Evolutionary conservation across 495 filamentous ascomycete species (phyloP).

Genomic region (Penicillium cataractarum): DNA sequence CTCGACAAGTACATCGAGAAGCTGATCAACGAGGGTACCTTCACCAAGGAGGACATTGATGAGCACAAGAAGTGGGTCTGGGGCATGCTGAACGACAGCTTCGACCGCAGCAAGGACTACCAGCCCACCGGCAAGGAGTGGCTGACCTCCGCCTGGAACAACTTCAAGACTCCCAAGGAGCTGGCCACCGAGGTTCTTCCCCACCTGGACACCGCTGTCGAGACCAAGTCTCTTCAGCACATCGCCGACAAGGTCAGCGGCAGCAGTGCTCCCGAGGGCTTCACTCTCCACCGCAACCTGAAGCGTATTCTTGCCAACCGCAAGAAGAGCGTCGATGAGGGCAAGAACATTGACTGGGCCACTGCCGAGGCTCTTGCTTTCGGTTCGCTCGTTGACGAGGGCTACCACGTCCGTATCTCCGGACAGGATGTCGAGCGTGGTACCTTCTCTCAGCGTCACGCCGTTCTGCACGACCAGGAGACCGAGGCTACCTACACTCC

Average conservation of each 20-base stretch:
- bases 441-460: constrained; percentile 98
- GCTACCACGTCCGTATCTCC: constrained; percentile 94
- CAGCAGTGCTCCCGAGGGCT: constrained; percentile 74
- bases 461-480: constrained; percentile 96
- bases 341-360: constrained; percentile 95
- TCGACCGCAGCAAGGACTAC: constrained; percentile 95
- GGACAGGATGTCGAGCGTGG: constrained; percentile 99
- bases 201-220: constrained; percentile 85
- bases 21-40: constrained; percentile 86
- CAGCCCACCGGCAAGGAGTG: constrained; percentile 96
- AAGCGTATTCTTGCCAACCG: constrained; percentile 92
- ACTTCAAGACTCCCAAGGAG: constrained; percentile 98
- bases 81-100: constrained; percentile 97
- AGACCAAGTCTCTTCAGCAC: constrained; percentile 67
- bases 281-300: constrained; percentile 88
- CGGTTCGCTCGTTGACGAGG: constrained; percentile 85
- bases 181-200: constrained; percentile 92
- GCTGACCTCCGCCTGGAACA: constrained; percentile 98
- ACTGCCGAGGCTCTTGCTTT: constrained; percentile 97
- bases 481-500: constrained; percentile 91
- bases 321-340: constrained; percentile 90
- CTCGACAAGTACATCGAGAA: constrained; percentile 87
- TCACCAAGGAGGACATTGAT: constrained; percentile 96
- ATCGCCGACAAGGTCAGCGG: constrained; percentile 77
- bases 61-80: constrained; percentile 99